Evolutionary conservation across 306 rosid species (phyloP), one percentile per base, ranked within the genome.

Genomic region (Psophocarpus tetragonolobus): DNA sequence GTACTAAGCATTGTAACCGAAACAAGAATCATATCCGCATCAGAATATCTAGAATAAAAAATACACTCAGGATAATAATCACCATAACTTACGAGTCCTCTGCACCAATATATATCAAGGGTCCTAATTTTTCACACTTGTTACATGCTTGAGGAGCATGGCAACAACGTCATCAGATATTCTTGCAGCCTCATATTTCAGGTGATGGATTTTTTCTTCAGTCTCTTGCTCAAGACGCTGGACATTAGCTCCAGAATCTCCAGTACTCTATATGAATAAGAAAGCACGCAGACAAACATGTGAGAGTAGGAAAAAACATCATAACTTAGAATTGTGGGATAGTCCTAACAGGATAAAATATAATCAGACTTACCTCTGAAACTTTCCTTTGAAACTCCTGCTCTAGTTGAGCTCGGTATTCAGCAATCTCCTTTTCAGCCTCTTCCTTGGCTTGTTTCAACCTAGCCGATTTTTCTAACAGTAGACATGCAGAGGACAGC

Each of bases 181-280:
- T 83, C 93, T 91, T 8, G 85, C 81, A 68, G 91, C 89, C 68
- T 92, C 92, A 5, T 58, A 67, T 70, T 85, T 75, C 81, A 95
- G 90, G 71, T 90, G 90, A 14, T 78, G 64, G 66, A 92, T 95
- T 87, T 92, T 92, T 27, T 15, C 84, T 6, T 83, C 86, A 4
- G 99, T 95, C 85, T 95, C 99, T 6, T 51, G 56, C 71, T 92
- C 99, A 60, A 95, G 98, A 62, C 97, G 92, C 92, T 92, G 91
- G 38, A 91, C 99, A 76, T 92, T 95, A 20, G 98, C 99, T 70
- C 97, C 97, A 38, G 99, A 95, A 80, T 92, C 97, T 73, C 99
- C 98, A 67, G 93, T 92, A 85, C 89, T 90, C 97, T 95, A 90
- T 51, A 75, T 26, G 57, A 20, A 75, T 29, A 29, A 21, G 60